Base-by-base conservation (phyloP, 2,329 filamentous ascomycete genomes). In the Rutstroemia sp. region DNA sequence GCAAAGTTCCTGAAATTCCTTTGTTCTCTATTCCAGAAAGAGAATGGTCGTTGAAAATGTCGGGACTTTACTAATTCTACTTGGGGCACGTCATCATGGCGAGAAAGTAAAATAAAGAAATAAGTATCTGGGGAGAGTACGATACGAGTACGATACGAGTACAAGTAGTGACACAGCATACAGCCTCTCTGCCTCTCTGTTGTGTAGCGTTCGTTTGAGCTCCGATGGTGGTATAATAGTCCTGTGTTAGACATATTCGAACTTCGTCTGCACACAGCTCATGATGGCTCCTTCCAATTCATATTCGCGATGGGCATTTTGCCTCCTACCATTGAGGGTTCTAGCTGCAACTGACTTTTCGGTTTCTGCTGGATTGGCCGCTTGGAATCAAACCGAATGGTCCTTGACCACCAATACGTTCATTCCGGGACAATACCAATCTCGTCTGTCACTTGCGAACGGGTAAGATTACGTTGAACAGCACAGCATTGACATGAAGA, bases 381-480 rank as follows among this genome's bases (percentile, higher is more conserved):
- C 56, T 4, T 69, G 66, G 67, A 61, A 67, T 57, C 61, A 67
- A 48, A 59, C 23, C 2, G 63, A 67, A 9, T 69, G 65, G 68
- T 66, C 64, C 17, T 59, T 69, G 57, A 66, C 61, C 4, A 60
- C 65, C 5, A 59, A 55, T 1, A 63, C 50, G 21, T 67, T 59
- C 30, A 58, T 62, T 39, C 67, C 64, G 1, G 67, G 65, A 14
- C 64, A 69, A 23, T 70, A 65, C 54, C 68, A 70, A 53, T 58
- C 65, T 19, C 57, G 67, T 21, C 40, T 68, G n/a, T 66, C 65
- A 5, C 62, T 69, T 30, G 60, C 66, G 4, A 70, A 70, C 62
- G 68, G 68, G 66, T 69, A 19, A 19, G 19, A 19, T 19, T 3
- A 58, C 34, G 58, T 59, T 45, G 46, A 12, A 34, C 12, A 2